Evolutionary conservation across 208 protist genomes (phyloP).

Genomic region (Lotmaria passim): DNA sequence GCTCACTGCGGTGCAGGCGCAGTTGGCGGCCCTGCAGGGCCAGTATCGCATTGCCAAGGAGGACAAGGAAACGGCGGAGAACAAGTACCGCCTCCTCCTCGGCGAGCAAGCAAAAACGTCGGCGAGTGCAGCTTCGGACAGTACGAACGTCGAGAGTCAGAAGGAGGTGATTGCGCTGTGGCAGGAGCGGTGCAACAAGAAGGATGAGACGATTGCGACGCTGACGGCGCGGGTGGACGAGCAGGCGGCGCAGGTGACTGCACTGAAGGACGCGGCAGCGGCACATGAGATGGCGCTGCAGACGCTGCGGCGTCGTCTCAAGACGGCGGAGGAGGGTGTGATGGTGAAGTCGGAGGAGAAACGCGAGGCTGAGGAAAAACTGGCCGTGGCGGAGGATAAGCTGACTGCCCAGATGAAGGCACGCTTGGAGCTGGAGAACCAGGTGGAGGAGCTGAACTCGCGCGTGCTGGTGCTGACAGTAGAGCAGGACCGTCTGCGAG

Average conservation of each 20-base stretch:
- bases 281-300: conserved; percentile 60
- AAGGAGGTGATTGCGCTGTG: conserved; percentile 31
- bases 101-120: conserved; percentile 32
- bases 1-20: conserved; percentile 39
- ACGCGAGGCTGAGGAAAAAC: conserved; percentile 53
- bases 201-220: conserved; percentile 57
- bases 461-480: conserved; percentile 44
- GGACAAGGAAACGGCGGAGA: conserved; percentile 45
- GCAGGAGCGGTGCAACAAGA: conserved; percentile 49
- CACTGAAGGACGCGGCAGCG: conserved; percentile 56
- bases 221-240: conserved; percentile 60
- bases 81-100: conserved; percentile 59
- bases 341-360: conserved; percentile 55
- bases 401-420: conserved; percentile 49
- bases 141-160: neutral
- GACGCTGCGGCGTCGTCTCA: conserved; percentile 55
- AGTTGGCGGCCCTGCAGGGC: conserved; percentile 47
- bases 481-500: conserved; percentile 37
- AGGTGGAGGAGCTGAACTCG: conserved; percentile 62
- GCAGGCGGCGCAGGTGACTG: conserved; percentile 43
- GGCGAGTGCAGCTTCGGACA: neutral
- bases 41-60: conserved; percentile 37
- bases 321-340: conserved; percentile 54
- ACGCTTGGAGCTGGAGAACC: conserved; percentile 50
- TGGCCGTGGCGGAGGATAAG: conserved; percentile 63